A percentile compares a stretch with the other conserved stretches of the same genome.
These are phyloP conservation scores for Eimeria sp. DNA, from an alignment of 169 alveolate genomes.

Conservation along the genomic window DNA sequence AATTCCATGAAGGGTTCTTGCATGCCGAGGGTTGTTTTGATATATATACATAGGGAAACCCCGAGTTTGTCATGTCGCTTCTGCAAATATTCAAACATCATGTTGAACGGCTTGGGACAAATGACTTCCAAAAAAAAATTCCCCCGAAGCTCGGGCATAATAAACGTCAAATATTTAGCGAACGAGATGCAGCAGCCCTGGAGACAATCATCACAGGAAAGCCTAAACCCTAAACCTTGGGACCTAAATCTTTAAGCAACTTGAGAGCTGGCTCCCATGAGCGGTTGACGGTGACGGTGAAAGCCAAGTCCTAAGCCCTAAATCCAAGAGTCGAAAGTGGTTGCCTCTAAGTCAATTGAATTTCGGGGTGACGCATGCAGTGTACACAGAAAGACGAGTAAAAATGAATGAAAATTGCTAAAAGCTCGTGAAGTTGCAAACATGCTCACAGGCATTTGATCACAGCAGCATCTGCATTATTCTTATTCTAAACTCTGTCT, in stretches of 20 bases:
- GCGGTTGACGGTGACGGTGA: neutral
- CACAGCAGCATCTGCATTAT: too few relatives aligned
- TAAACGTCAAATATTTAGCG: constrained; percentile 13
- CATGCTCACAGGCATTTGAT: neutral
- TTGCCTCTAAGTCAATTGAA: neutral
- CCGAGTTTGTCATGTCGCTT: constrained; percentile 23
- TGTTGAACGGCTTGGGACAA: neutral
- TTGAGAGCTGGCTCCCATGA: neutral
- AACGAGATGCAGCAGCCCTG: constrained; percentile 20
- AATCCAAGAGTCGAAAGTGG: neutral
- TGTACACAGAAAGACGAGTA: neutral
- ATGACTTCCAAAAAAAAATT: neutral
- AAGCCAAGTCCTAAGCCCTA: neutral
- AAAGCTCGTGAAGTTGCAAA: neutral
- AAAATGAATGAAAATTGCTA: neutral
- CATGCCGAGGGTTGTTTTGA: neutral
- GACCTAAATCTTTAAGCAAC: neutral
- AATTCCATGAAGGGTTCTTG: neutral
- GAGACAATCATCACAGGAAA: constrained; percentile 48
- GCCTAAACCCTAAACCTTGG: neutral
- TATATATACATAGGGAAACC: neutral
- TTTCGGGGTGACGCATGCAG: neutral
- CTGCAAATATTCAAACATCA: constrained; percentile 14
- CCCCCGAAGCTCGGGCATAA: neutral
- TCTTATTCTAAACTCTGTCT: neutral